Evolutionary conservation across 345 rosid genomes (phyloP).

Genomic region (Gossypium raimondii): DNA sequence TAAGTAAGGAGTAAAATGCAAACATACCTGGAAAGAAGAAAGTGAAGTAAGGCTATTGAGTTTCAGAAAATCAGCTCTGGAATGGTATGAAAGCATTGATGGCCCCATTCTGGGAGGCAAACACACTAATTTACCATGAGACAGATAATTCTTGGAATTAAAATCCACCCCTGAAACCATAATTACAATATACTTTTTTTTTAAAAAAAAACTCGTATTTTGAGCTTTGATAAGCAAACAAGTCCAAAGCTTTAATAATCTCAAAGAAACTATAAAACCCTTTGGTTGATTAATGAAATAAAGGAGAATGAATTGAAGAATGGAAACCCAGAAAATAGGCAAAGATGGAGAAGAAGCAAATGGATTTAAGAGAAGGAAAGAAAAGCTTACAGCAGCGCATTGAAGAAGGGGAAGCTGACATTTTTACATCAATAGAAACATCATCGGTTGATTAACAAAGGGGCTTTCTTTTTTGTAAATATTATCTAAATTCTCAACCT

Average conservation of each 20-base stretch:
- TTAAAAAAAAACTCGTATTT: not conserved
- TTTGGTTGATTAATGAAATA: not conserved
- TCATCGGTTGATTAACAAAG: not conserved
- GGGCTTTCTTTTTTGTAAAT: not conserved
- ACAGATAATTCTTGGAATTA: not conserved
- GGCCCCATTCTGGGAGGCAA: constrained; percentile 24
- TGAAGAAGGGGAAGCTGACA: constrained; percentile 9
- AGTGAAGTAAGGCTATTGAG: constrained; percentile 32
- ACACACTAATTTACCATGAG: constrained; percentile 18
- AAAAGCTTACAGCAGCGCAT: constrained; percentile 11
- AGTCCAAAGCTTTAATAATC: not conserved
- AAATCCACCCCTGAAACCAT: constrained; percentile 15
- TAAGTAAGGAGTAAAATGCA: not conserved
- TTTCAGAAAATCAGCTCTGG: constrained; percentile 24
- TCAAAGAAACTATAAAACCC: not conserved
- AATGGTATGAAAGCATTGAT: constrained; percentile 22
- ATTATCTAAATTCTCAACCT: constrained; percentile 5
- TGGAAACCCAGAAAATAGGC: not conserved
- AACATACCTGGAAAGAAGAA: constrained; percentile 46
- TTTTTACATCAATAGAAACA: not conserved
- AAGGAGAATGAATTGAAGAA: not conserved
- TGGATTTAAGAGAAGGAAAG: not conserved
- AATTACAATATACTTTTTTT: not conserved
- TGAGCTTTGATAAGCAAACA: not conserved
- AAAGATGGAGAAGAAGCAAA: not conserved